Evolutionary conservation across 2,329 filamentous ascomycete species (phyloP).

Genomic region (Tetracladium maxilliforme): DNA sequence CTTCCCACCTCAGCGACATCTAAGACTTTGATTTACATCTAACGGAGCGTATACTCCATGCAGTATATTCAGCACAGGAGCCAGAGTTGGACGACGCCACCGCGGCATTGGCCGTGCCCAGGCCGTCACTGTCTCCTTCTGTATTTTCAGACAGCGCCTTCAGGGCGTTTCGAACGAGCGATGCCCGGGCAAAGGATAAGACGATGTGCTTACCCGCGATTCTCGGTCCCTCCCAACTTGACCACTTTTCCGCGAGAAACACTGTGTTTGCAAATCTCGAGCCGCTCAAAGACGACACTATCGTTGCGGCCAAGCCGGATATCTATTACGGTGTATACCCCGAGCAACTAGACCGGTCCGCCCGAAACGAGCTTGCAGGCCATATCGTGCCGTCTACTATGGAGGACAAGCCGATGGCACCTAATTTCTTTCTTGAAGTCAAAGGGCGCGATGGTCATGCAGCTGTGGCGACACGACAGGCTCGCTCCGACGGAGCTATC

Average conservation of each 20-base stretch:
- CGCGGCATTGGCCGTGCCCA: slow-evolving; percentile 11
- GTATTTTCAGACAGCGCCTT: slow-evolving; percentile 15
- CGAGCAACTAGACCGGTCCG: slow-evolving; percentile 10
- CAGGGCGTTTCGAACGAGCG: slow-evolving; percentile 12
- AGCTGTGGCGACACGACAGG: slow-evolving; percentile 17
- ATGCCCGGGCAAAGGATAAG: slow-evolving; percentile 14
- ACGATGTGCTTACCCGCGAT: slow-evolving; percentile 17
- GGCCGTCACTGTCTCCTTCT: slow-evolving; percentile 20
- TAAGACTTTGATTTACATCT: no score
- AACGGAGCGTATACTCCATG: no score
- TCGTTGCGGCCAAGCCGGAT: slow-evolving; percentile 15
- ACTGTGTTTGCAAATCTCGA: slow-evolving; percentile 19
- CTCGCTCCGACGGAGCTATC: slow-evolving; percentile 21
- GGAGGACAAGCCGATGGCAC: slow-evolving; percentile 14
- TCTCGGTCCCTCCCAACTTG: slow-evolving; percentile 8
- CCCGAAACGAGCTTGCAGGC: slow-evolving; percentile 10
- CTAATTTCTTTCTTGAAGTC: slow-evolving; percentile 25
- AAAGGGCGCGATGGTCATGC: slow-evolving; percentile 18
- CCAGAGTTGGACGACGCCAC: slow-evolving; percentile 18
- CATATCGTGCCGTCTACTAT: slow-evolving; percentile 18
- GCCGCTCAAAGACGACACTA: slow-evolving; percentile 16
- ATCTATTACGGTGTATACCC: slow-evolving; percentile 14
- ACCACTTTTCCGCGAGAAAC: slow-evolving; percentile 11
- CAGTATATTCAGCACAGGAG: no score
- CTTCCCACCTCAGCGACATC: no score